phyloP scores from a whole-genome alignment of 116 monocot genomes.

The Papilionanthe hybrid region DNA sequence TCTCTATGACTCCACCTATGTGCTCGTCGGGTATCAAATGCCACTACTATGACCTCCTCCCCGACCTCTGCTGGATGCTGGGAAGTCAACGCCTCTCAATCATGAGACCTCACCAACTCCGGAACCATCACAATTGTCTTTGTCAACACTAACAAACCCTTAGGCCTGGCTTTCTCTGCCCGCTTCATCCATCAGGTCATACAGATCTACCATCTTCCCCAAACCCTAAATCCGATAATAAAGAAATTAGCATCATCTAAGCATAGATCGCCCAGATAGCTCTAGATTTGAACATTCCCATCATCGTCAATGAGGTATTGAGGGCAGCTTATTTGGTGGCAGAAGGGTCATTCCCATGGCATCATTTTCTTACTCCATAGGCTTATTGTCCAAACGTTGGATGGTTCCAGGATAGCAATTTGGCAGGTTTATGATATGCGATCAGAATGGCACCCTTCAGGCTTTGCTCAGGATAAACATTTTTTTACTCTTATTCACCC shows the following conservation, averaged over 20 bases:
- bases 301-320: constrained; percentile 83
- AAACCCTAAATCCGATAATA: no score
- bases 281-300: constrained; percentile 50
- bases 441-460: constrained; percentile 46
- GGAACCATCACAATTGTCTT: constrained; percentile 56
- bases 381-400: constrained; percentile 70
- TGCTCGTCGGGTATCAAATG: constrained; percentile 45
- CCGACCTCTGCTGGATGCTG: constrained; percentile 15
- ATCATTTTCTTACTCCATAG: constrained; percentile 40
- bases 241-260: not conserved
- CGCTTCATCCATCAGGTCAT: constrained; percentile 54
- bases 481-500: not conserved
- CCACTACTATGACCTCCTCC: constrained; percentile 73
- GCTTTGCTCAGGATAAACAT: constrained; percentile 14
- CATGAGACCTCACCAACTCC: constrained; percentile 38
- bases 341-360: not conserved
- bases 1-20: constrained; percentile 69
- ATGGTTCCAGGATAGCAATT: constrained; percentile 82
- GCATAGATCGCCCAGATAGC: constrained; percentile 71
- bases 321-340: constrained; percentile 60
- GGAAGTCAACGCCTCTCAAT: constrained; percentile 52
- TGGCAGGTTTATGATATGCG: constrained; percentile 65
- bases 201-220: not conserved
- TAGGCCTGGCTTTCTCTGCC: constrained; percentile 70
- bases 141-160: constrained; percentile 91